phyloP scores from a whole-genome alignment of 257 asterid species.

The Solanum chilense region DNA sequence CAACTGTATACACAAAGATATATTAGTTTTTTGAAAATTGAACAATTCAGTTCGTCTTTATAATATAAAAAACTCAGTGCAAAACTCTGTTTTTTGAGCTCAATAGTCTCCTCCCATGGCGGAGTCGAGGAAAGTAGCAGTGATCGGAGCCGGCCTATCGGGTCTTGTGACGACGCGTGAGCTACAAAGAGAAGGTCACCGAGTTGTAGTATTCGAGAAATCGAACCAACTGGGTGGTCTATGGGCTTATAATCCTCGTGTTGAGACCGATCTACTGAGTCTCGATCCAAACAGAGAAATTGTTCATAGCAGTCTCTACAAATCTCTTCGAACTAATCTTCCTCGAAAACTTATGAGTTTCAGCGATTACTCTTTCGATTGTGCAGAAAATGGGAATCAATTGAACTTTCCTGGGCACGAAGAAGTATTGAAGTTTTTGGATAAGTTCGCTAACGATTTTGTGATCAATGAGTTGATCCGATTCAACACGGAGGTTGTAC shows the following conservation, averaged over 20 bases:
- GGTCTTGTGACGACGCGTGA: constrained; percentile 36
- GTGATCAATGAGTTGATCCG: constrained; percentile 29
- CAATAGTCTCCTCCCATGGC: background rate
- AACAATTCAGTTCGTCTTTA: too few species aligned
- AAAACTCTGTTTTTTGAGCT: background rate
- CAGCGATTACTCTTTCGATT: background rate
- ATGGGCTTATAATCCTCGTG: constrained; percentile 39
- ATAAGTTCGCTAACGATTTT: constrained; percentile 27
- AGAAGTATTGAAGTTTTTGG: constrained; percentile 42
- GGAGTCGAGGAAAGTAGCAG: constrained; percentile 29
- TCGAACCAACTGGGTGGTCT: constrained; percentile 35
- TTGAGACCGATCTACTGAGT: constrained; percentile 42
- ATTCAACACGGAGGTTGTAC: constrained; percentile 28
- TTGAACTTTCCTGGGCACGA: constrained; percentile 30
- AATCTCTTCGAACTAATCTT: constrained; percentile 1
- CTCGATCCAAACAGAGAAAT: constrained; percentile 21
- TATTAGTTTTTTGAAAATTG: too few species aligned
- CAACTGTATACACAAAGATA: too few species aligned
- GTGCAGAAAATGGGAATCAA: background rate
- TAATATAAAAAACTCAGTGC: too few species aligned
- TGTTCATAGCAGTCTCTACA: background rate
- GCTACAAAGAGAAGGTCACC: constrained; percentile 21
- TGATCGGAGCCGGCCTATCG: constrained; percentile 46
- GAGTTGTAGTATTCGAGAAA: constrained; percentile 29
- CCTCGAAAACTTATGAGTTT: constrained; percentile 3